Conservation (phyloP, 139 green algal species). For the Tetradesmus obliquus region DNA sequence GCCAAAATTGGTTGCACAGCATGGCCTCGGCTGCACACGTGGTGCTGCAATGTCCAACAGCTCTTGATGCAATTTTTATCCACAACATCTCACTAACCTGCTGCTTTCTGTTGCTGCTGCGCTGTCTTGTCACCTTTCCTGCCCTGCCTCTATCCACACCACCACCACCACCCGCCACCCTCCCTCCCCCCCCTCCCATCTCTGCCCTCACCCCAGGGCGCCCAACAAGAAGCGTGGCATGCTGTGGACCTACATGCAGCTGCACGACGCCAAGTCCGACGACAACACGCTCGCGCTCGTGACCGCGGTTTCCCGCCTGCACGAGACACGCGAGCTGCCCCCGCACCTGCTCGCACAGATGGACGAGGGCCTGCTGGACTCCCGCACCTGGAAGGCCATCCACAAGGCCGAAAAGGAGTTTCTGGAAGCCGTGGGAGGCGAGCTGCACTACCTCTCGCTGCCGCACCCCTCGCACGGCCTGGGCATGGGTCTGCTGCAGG, state of each 20-base stretch:
- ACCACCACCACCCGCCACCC: neutral
- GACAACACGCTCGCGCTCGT: constrained; percentile 9
- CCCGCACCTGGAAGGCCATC: constrained; percentile 10
- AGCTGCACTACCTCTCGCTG: constrained; percentile 30
- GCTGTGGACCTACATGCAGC: constrained; percentile 50
- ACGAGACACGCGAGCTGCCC: constrained; percentile 30
- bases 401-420: constrained; percentile 42
- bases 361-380: neutral
- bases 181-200: neutral
- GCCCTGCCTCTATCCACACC: neutral
- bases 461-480: neutral
- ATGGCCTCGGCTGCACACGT: no score
- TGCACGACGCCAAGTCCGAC: constrained; percentile 7
- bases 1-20: no score
- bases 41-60: no score
- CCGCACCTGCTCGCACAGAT: neutral
- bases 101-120: neutral
- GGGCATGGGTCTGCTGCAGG: neutral
- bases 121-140: neutral
- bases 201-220: constrained; percentile 10
- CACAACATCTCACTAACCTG: neutral
- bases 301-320: neutral
- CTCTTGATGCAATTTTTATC: neutral
- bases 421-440: constrained; percentile 3
- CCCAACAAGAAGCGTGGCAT: constrained; percentile 50